Conservation (phyloP, 2,329 filamentous ascomycete genomes). For the Arthrobotrys pseudoclavata region DNA sequence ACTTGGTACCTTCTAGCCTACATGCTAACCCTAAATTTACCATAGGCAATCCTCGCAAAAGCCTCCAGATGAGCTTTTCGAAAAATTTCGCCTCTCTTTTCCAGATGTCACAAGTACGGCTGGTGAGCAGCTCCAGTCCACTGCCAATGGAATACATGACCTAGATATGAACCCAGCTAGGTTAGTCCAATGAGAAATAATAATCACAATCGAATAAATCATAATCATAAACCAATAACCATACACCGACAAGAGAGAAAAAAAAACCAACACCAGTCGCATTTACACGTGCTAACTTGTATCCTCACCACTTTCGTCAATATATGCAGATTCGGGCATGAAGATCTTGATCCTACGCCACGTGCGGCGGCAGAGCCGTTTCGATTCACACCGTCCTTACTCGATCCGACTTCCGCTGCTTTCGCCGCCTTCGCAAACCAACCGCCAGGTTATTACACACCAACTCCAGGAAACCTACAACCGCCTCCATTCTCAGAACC, state of each 20-base stretch:
- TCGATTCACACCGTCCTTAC: conserved; percentile 87
- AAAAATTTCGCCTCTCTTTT: conserved; percentile 63
- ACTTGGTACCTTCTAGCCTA: too few relatives aligned
- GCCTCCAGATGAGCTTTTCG: conserved; percentile 63
- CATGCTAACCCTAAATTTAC: not conserved
- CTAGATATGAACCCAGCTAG: conserved; percentile 38
- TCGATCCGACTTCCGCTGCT: conserved; percentile 86
- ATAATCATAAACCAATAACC: not conserved
- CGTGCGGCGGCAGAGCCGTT: conserved; percentile 83
- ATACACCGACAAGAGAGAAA: not conserved
- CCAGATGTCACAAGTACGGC: conserved; percentile 61
- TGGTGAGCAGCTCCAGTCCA: conserved; percentile 43
- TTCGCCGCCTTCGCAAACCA: conserved; percentile 85
- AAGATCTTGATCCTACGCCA: conserved; percentile 84
- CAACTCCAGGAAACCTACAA: conserved; percentile 85
- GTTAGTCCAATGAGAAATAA: conserved; percentile 24
- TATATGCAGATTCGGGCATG: conserved; percentile 57
- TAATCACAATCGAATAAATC: not conserved
- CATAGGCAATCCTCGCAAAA: conserved; percentile 63
- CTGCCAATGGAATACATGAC: conserved; percentile 48
- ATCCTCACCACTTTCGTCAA: not conserved
- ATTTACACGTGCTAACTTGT: conserved; percentile 3
- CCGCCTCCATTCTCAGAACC: conserved; percentile 68
- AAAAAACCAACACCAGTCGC: not conserved
- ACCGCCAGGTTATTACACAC: conserved; percentile 86